Evolutionary conservation across 2,329 filamentous ascomycete genomes (phyloP).

Genomic region (Venturiaceae sp.): DNA sequence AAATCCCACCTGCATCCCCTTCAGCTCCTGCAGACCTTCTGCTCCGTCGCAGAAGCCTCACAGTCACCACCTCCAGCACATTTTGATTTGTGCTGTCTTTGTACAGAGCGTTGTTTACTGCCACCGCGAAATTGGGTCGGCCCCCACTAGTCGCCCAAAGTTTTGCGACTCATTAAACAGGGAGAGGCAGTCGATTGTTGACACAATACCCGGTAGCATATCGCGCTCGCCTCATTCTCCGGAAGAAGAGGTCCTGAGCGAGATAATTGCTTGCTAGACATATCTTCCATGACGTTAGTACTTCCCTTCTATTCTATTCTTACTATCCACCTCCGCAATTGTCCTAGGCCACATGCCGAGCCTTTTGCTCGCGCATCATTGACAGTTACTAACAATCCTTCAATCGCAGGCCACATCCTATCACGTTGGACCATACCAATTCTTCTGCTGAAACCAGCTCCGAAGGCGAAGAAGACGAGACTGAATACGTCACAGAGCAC

Average conservation of each 20-base stretch:
- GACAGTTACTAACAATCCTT: background rate
- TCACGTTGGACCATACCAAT: constrained; percentile 3
- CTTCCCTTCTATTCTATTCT: background rate
- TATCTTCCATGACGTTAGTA: constrained; percentile 5
- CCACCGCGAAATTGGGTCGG: background rate
- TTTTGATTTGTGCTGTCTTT: background rate
- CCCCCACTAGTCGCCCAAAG: background rate
- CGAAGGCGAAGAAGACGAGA: constrained; percentile 2
- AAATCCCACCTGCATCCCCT: background rate
- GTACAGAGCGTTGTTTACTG: background rate
- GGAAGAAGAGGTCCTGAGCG: background rate
- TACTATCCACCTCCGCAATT: background rate
- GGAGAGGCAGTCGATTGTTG: background rate
- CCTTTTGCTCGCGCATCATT: background rate
- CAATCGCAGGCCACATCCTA: background rate
- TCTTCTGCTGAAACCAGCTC: constrained; percentile 2
- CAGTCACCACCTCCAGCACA: background rate
- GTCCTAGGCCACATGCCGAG: background rate
- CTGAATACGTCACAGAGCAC: constrained; percentile 2
- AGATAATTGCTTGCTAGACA: background rate
- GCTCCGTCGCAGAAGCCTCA: background rate
- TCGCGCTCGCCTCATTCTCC: background rate
- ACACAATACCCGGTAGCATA: background rate
- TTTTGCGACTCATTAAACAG: background rate
- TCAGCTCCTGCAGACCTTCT: background rate